phyloP scores from a whole-genome alignment of 2,329 filamentous ascomycete genomes.

The Monosporascus sp. region DNA sequence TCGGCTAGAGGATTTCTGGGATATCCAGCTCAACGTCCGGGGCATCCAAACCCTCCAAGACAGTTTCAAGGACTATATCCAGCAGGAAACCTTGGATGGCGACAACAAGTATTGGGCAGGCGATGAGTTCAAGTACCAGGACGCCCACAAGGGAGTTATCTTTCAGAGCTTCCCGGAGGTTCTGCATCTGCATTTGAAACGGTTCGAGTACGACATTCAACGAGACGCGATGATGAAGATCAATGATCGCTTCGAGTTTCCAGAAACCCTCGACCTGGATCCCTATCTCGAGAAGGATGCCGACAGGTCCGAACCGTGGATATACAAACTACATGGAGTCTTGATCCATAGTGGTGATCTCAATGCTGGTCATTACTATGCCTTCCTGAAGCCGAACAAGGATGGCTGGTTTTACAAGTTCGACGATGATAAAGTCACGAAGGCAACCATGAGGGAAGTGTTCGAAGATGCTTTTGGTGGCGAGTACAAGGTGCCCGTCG shows the following conservation, averaged over 20 bases:
- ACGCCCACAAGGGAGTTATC: slow-evolving; percentile 96
- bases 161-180: slow-evolving; percentile 94
- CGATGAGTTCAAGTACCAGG: slow-evolving; percentile 85
- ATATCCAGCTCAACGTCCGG: slow-evolving; percentile 93
- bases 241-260: slow-evolving; percentile 87
- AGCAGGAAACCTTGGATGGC: slow-evolving; percentile 93
- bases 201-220: slow-evolving; percentile 96
- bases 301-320: slow-evolving; percentile 82
- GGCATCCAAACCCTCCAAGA: slow-evolving; percentile 90
- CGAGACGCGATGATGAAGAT: slow-evolving; percentile 99
- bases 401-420: slow-evolving; percentile 96
- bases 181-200: slow-evolving; percentile 89
- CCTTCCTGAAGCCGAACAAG: slow-evolving; percentile 88
- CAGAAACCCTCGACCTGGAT: slow-evolving; percentile 74
- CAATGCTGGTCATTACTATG: slow-evolving; percentile 97
- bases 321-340: slow-evolving; percentile 90
- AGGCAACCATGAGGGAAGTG: slow-evolving; percentile 83
- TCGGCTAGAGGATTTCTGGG: slow-evolving; percentile 95
- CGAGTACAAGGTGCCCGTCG: slow-evolving; percentile 59
- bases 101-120: slow-evolving; percentile 98
- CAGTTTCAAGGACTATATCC: slow-evolving; percentile 93
- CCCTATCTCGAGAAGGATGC: slow-evolving; percentile 84
- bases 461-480: slow-evolving; percentile 96
- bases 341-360: slow-evolving; percentile 94
- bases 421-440: slow-evolving; percentile 96